Evolutionary conservation across 805 yeast species (phyloP), one percentile per base, ranked within the genome.

Genomic region (Pichia pseudocactophila): DNA sequence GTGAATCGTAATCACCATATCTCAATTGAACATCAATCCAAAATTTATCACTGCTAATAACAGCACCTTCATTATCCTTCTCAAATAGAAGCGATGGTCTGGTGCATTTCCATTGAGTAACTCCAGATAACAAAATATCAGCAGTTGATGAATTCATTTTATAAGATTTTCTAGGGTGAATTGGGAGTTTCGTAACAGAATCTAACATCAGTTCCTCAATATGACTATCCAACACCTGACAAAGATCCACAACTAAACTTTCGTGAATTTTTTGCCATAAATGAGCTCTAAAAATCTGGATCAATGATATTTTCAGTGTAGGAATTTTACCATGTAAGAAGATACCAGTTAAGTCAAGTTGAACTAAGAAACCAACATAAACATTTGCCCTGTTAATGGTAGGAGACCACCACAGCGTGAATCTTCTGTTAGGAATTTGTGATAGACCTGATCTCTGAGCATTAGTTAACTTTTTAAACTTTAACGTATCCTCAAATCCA

Each of bases 371-470:
- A 22, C 99, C 99, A 44, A 92, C 97, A 57, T 92, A 92, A 20
- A 92, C 97, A 57, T 92, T 92, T 6, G 98, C 98, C 50, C 99
- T 75, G 56, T 92, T 92, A 54, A 92, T 92, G 0, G 99, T 92
- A 6, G 99, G 99, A 0, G 97, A 88, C 99, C 99, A 92, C 99
- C 99, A 92, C 26, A 92, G 66, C 0, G 98, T 92, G 58, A 92
- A 92, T 36, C 99, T 74, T 59, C 99, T 80, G 58, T 92, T 92
- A 3, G 99, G 99, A 55, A 92, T 90, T 65, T 92, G 99, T 56
- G 94, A 85, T 50, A 92, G 72, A 58, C 99, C 99, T 4, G 96
- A 82, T 55, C 98, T 71, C 68, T 92, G 99, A 1, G 99, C 99
- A 63, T 90, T 90, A 1, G 99, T 92, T 52, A 92, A 72, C 58